Evolutionary conservation across 1,139 yeast genomes (phyloP), one percentile per base, ranked within the genome.

Genomic region (Yamadazyma triangularis): DNA sequence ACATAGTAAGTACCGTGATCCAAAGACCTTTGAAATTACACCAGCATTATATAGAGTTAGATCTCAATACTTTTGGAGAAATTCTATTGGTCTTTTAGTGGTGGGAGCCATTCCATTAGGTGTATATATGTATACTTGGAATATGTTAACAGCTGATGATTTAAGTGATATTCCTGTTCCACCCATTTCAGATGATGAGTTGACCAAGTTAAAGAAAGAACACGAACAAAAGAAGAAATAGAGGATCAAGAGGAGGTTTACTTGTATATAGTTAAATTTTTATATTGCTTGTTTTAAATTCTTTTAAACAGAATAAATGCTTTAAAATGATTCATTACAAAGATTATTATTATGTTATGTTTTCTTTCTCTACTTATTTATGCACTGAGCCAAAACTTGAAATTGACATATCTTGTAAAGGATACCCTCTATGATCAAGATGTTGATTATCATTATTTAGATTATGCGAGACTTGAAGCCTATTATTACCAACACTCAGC

Each of bases 1-100:
- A 14, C 65, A 59, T 34, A 50, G 45, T 33, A 53, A 56, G 39
- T 87, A 86, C 58, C 82, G 84, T 52, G 86, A 84, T 58, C 83
- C 79, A 31, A 67, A 69, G 49, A 85, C 94, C 14, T 82, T 79
- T 61, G 84, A 84, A 53, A 88, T 88, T 88, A 85, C 96, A 2
- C 96, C 96, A 13, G 95, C 96, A 8, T 79, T 89, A 67, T 68
- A 86, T 47, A 70, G 97, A 45, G 96, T 95, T 28, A 75, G 97
- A 54, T 70, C 73, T 35, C 96, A 96, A 25, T 89, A 74, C 53
- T 83, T 88, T 61, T 75, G 79, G 72, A 78, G 72, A 50, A 89
- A 89, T 56, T 71, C 82, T 52, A 59, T 75, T 13, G 75, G 79
- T 0, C 75, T 89, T 33, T 65, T 67, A 13, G 56, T 72, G 0